These are phyloP conservation scores for Aspergillus nidulans DNA, from an alignment of 495 filamentous ascomycete species.

Conservation along the genomic window DNA sequence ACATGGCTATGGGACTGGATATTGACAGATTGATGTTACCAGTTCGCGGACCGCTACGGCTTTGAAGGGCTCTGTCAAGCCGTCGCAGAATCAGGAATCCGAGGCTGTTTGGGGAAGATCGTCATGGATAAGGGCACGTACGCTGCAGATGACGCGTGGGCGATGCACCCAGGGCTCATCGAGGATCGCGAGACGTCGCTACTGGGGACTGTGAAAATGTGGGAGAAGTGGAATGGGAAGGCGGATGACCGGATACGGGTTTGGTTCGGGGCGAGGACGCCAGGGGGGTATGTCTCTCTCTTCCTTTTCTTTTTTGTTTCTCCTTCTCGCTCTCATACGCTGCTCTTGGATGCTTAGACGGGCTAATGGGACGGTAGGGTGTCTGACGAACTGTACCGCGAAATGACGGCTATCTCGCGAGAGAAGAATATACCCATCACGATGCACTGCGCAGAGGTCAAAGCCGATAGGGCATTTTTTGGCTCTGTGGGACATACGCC, in stretches of 20 bases:
- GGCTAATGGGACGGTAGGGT: slow-evolving; percentile 23
- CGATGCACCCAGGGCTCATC: slow-evolving; percentile 46
- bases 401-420: slow-evolving; percentile 39
- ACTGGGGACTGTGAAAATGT: slow-evolving; percentile 37
- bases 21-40: too few relatives aligned
- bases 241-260: slow-evolving; percentile 44
- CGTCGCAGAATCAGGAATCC: slow-evolving; percentile 45
- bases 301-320: too few relatives aligned
- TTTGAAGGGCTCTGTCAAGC: slow-evolving; percentile 43
- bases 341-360: not conserved
- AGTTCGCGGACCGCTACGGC: slow-evolving; percentile 44
- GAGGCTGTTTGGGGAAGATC: slow-evolving; percentile 44
- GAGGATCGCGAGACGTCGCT: slow-evolving; percentile 44
- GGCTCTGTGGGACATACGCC: slow-evolving; percentile 36
- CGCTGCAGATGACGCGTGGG: slow-evolving; percentile 43
- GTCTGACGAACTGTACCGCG: slow-evolving; percentile 40
- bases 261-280: slow-evolving; percentile 49
- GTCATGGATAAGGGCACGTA: slow-evolving; percentile 39
- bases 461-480: slow-evolving; percentile 39
- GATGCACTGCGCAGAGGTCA: slow-evolving; percentile 40
- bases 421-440: slow-evolving; percentile 41
- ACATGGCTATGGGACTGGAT: too few relatives aligned
- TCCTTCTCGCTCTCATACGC: not conserved
- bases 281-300: slow-evolving; percentile 40
- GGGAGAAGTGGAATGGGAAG: slow-evolving; percentile 46